Evolutionary conservation across 2,329 filamentous ascomycete species (phyloP), one percentile per base, ranked within the genome.

Genomic region (Coniella lustricola): DNA sequence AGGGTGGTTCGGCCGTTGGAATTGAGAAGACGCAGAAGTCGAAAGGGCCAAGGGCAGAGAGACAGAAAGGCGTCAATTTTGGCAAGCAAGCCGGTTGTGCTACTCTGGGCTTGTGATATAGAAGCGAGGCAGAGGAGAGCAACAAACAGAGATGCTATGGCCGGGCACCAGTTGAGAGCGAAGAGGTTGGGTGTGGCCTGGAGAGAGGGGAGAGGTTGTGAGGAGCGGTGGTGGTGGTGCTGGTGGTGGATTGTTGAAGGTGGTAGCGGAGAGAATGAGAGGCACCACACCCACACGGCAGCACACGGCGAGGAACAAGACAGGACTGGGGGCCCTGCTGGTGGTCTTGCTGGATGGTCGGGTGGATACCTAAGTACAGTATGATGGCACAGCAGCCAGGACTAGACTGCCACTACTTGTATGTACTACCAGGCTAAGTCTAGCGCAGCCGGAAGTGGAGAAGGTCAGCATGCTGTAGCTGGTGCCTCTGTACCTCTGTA

Each of bases 41-140:
- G 44, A 47, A 43, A 50, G 40, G 37, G 33, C 18, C 18, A 41
- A 42, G 48, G 46, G 29, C 18, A 17, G 44, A 46, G 22, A 4
- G 33, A 20, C 16, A 17, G 10, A 39, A 36, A 47, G n/a, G n/a
- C 36, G 17, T 44, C 49, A 29, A 29, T 17, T 40, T 41, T 32
- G 45, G 48, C 32, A 46, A 40, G 38, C 44, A 43, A 49, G 31
- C 47, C 33, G 39, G 38, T 38, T 48, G 45, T 48, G 49, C 34
- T 50, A 50, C 38, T n/a, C 45, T 41, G 43, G 43, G 14, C 22
- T 31, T 52, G 29, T 37, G 22, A 50, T 37, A 39, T n/a, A 46
- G 34, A 33, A 32, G 40, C 14, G 20, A 43, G 35, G 43, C 39
- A 43, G 40, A 46, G 47, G 43, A 40, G 46, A 46, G 44, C 43